Evolutionary conservation across 257 asterid genomes (phyloP).

Genomic region (Nicotiana sylvestris): DNA sequence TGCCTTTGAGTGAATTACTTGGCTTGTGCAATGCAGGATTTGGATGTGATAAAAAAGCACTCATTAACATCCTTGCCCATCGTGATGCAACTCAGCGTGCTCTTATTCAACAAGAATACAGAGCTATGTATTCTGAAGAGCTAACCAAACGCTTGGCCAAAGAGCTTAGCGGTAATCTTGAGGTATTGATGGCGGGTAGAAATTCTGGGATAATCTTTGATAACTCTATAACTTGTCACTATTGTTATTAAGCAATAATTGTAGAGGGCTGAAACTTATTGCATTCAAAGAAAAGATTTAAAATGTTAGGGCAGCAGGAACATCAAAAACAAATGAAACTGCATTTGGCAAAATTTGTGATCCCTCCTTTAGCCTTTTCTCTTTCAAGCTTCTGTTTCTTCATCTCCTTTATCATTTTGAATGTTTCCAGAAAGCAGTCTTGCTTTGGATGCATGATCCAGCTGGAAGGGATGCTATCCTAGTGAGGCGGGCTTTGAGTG

Average conservation of each 20-base stretch:
- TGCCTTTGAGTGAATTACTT: neutral
- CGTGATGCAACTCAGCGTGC: slow-evolving; percentile 81
- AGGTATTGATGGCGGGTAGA: slow-evolving; percentile 40
- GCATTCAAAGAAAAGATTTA: neutral
- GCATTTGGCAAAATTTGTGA: neutral
- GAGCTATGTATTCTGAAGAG: slow-evolving; percentile 60
- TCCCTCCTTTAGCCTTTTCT: neutral
- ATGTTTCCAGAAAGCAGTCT: slow-evolving; percentile 61
- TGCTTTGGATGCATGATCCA: slow-evolving; percentile 92
- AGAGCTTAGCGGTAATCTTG: slow-evolving; percentile 72
- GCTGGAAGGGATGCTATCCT: slow-evolving; percentile 75
- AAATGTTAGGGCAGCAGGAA: neutral
- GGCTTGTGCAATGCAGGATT: slow-evolving; percentile 43
- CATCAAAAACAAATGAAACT: neutral
- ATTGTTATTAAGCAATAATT: neutral
- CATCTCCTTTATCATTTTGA: neutral
- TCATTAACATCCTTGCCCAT: slow-evolving; percentile 77
- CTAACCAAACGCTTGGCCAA: slow-evolving; percentile 69
- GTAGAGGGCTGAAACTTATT: neutral
- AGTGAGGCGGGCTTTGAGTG: slow-evolving; percentile 49
- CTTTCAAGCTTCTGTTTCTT: neutral
- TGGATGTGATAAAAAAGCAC: slow-evolving; percentile 86
- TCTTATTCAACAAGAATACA: slow-evolving; percentile 78
- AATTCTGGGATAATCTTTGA: neutral
- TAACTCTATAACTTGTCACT: neutral